A percentile compares a stretch with the other conserved stretches of the same genome.
phyloP scores from a whole-genome alignment of 2,329 filamentous ascomycete species.

The Cadophora gregata region DNA sequence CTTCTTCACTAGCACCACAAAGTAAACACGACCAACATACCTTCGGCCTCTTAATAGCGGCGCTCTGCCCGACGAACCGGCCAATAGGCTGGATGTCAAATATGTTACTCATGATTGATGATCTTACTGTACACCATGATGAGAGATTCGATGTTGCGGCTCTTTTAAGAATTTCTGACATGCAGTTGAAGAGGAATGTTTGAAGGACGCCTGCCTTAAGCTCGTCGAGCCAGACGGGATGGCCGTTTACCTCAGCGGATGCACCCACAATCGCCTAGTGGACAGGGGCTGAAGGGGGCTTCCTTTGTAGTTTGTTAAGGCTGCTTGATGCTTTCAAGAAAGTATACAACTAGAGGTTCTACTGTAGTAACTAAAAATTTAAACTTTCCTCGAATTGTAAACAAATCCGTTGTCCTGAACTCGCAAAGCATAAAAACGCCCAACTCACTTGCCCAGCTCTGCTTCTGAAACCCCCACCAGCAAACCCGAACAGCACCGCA shows the following conservation, averaged over 20 bases:
- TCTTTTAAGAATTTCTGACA: slow-evolving; percentile 7
- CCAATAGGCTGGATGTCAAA: slow-evolving; percentile 74
- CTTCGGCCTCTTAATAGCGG: slow-evolving; percentile 76
- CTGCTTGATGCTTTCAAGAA: no score
- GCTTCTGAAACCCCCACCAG: not conserved
- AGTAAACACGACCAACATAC: slow-evolving; percentile 50
- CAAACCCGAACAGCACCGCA: not conserved
- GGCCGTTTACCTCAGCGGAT: slow-evolving; percentile 7
- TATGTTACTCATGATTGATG: slow-evolving; percentile 36
- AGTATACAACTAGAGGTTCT: no score
- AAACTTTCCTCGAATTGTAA: no score
- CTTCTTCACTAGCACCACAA: not conserved
- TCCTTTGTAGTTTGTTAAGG: no score
- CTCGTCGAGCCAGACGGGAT: not conserved
- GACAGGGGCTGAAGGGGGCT: not conserved
- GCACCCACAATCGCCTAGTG: slow-evolving; percentile 21
- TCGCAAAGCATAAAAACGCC: no score
- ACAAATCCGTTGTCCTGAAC: no score
- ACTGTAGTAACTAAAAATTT: no score
- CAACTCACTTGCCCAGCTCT: not conserved
- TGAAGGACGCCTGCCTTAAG: not conserved
- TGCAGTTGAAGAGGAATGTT: slow-evolving; percentile 1
- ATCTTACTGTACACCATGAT: not conserved
- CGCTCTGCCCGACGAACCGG: slow-evolving; percentile 70
- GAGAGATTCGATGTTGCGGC: slow-evolving; percentile 9